Evolutionary conservation across 2,329 filamentous ascomycete species (phyloP), one percentile per base, ranked within the genome.

Genomic region (Phyllosticta citrichinensis): DNA sequence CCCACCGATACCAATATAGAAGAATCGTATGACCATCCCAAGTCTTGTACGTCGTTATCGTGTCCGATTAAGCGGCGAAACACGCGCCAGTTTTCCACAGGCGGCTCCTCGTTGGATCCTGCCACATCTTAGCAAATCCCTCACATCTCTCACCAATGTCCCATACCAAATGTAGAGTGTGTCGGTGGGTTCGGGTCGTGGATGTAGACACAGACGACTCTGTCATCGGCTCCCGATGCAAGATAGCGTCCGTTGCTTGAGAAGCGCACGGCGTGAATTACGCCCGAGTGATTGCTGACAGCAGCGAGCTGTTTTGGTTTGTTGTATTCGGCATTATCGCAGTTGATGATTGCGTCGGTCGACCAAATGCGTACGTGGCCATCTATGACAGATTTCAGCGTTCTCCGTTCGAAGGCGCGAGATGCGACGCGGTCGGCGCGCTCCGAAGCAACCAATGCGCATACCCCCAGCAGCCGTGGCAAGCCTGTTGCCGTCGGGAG

Each of bases 311-410:
- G 95, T 69, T 89, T 91, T 55, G 95, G 93, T 67, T 86, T 88
- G 60, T 80, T 82, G 76, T 87, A 92, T 63, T 81, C 81, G 35
- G 84, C 78, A 66, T 93, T 84, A 65, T 85, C 82, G 64, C 91
- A 87, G 68, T 90, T 89, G 73, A 91, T 87, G 71, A 99, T 91
- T 61, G 94, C 88, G 68, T 97, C 93, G 62, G 90, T 97, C 22
- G 93, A 97, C 94, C 94, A 99, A 68, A 99, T 89, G 65, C 95
- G 88, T 63, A 99, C 94, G 74, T 97, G 91, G 71, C 94, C 93
- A 80, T 99, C 94, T 88, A 67, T 58, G 61, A 33, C 22, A 25
- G 20, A 17, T 30, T 53, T 74, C 57, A 72, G 67, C 56, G 27
- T 68, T 66, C 70, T 65, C 63, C 63, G 57, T 57, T 62, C 59